Base-by-base conservation (phyloP, 2,329 filamentous ascomycete genomes). In the Meredithiella fracta region DNA sequence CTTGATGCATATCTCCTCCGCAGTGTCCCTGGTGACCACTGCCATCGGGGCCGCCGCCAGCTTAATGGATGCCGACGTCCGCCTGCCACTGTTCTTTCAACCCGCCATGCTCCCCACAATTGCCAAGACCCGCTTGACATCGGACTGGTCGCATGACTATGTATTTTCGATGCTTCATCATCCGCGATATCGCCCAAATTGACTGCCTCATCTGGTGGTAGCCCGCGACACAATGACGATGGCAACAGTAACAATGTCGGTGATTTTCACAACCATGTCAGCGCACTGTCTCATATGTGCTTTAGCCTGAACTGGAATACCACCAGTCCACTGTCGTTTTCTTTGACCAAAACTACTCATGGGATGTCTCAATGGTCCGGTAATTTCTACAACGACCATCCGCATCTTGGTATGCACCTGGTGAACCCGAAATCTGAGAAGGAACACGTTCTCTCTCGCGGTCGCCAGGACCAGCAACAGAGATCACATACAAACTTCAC, bases 221-320 rank as follows among this genome's bases (percentile, higher is more conserved):
- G 29, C 29, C n/a, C 1, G 8, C 26, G 25, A n/a, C 4, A 15
- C n/a, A 38, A 57, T 17, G 14, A 47, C 9, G 42, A 22, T 20
- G 42, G 17, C 17, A 23, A 22, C 20, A 31, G 29, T 15, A 26
- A 11, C 20, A 11, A 25, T 7, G 11, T 9, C 44, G 44, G 25
- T 49, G 9, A 49, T 26, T 29, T 49, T 3, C 11, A 25, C 44
- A 9, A 26, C 7, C 17, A 49, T 26, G 11, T 51, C 7, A 42
- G 51, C 14, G 25, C 47, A 14, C 44, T 31, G 31, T 26, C 37
- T 26, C 44, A 54, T 31, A 23, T 38, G 29, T 51, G 56, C 25
- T 54, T 50, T 20, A 58, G 56, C 51, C 23, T 58, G 3, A 40
- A 25, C 47, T 54, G 56, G 29, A 54, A 58, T 42, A 20, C 51